These are phyloP conservation scores for Leucosporidium yakuticum DNA, from an alignment of 768 basidiomycete genomes.

Conservation along the genomic window DNA sequence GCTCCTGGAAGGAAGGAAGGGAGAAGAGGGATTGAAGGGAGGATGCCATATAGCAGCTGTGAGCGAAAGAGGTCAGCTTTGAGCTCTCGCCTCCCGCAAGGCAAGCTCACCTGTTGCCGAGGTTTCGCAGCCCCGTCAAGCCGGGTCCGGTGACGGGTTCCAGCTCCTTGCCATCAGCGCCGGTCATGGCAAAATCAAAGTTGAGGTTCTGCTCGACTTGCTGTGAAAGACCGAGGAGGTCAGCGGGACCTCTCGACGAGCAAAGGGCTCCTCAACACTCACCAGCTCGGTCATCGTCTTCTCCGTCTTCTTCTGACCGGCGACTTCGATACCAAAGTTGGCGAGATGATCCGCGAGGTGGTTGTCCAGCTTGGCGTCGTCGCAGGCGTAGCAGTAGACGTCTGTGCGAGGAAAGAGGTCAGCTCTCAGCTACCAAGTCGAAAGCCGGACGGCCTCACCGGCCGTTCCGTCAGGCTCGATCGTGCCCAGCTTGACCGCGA, in stretches of 20 bases:
- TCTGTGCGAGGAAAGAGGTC: slow-evolving; percentile 51
- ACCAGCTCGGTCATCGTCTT: slow-evolving; percentile 96
- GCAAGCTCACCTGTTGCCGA: slow-evolving; percentile 70
- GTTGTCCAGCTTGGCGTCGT: slow-evolving; percentile 74
- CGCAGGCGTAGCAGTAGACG: slow-evolving; percentile 86
- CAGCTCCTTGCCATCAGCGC: slow-evolving; percentile 77
- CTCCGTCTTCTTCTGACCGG: slow-evolving; percentile 78
- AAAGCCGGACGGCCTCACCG: slow-evolving; percentile 50
- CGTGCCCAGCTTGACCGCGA: slow-evolving; percentile 89
- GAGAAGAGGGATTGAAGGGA: slow-evolving; percentile 81
- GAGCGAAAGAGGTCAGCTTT: background rate
- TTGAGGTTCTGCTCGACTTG: slow-evolving; percentile 95
- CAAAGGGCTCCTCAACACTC: slow-evolving; percentile 35
- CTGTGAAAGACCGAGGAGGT: slow-evolving; percentile 43
- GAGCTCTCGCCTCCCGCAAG: background rate
- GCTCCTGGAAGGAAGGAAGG: slow-evolving; percentile 64
- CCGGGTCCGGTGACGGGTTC: slow-evolving; percentile 84
- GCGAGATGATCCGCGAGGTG: slow-evolving; percentile 66
- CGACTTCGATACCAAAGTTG: slow-evolving; percentile 80
- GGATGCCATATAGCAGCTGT: slow-evolving; percentile 94
- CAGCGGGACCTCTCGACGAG: background rate
- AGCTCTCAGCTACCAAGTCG: background rate
- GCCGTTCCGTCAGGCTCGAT: slow-evolving; percentile 91
- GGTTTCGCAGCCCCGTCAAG: slow-evolving; percentile 79
- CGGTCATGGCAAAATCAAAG: slow-evolving; percentile 87